Conservation (phyloP, 2,329 filamentous ascomycete species). For the Emmonsiellopsis sp. region DNA sequence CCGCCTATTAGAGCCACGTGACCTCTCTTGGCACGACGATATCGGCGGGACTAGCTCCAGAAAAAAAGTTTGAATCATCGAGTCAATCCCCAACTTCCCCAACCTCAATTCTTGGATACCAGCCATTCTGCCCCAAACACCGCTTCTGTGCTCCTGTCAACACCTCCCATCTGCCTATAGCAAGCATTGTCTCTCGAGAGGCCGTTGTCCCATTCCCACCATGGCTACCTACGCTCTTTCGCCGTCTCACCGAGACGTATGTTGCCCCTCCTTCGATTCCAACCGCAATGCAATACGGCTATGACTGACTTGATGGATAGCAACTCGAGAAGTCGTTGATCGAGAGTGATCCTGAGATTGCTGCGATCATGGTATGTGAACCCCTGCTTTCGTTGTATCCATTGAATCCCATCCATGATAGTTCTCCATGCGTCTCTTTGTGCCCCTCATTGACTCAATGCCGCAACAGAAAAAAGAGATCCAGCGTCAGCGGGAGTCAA, state of each 20-base stretch:
- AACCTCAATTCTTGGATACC: no score
- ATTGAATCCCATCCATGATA: neutral
- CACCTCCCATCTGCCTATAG: no score
- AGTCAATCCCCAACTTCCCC: no score
- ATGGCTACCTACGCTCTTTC: slow-evolving; percentile 53
- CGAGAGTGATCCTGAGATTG: slow-evolving; percentile 88
- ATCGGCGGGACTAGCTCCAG: no score
- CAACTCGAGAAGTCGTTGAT: slow-evolving; percentile 93
- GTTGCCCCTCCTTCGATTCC: slow-evolving; percentile 17
- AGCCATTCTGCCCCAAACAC: no score
- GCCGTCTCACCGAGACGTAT: slow-evolving; percentile 56
- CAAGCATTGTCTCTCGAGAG: neutral
- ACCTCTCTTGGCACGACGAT: no score
- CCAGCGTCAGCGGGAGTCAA: slow-evolving; percentile 94
- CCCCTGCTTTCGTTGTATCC: slow-evolving; percentile 1
- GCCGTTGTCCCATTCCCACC: slow-evolving; percentile 12
- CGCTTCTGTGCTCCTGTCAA: no score
- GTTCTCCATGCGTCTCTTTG: neutral
- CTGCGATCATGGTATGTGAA: slow-evolving; percentile 78
- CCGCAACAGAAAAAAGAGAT: slow-evolving; percentile 64
- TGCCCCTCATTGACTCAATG: slow-evolving; percentile 3
- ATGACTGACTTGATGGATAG: slow-evolving; percentile 42
- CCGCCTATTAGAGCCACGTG: no score
- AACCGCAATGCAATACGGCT: slow-evolving; percentile 15
- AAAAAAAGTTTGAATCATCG: no score